A percentile compares a stretch with the other conserved stretches of the same genome.
Conservation (phyloP, 345 rosid species). For the Eucalyptus melliodora region DNA sequence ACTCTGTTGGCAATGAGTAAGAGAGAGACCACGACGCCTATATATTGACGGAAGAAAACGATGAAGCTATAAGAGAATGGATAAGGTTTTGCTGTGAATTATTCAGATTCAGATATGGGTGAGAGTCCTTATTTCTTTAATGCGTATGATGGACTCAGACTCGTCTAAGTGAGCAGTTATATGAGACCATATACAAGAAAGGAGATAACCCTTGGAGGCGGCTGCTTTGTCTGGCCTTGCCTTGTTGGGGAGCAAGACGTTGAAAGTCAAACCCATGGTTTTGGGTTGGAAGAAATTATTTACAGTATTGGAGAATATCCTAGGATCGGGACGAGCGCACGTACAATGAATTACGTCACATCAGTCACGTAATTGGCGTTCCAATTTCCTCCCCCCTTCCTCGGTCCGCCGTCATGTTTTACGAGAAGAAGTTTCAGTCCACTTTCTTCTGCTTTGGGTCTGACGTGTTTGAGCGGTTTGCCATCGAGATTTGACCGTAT, state of each 20-base stretch:
- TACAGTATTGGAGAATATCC: neutral
- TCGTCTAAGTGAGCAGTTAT: neutral
- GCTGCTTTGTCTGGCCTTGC: neutral
- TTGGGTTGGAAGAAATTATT: neutral
- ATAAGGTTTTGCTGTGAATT: neutral
- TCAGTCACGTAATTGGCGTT: neutral
- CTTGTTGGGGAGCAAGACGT: neutral
- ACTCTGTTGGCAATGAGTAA: neutral
- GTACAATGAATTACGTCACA: neutral
- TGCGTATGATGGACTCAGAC: neutral
- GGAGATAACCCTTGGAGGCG: neutral
- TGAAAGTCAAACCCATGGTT: conserved; percentile 1
- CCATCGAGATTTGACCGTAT: neutral
- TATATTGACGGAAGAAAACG: neutral
- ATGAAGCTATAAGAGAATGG: neutral
- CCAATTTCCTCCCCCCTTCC: neutral
- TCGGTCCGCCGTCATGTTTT: neutral
- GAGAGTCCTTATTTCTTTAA: neutral
- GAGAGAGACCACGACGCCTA: neutral
- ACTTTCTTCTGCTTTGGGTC: neutral
- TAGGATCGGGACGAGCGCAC: neutral
- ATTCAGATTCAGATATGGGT: neutral
- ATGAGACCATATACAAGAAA: neutral
- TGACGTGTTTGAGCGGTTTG: neutral
- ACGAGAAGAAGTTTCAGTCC: neutral